Evolutionary conservation across 495 filamentous ascomycete genomes (phyloP), one percentile per base, ranked within the genome.

Genomic region (Terfezia boudieri): DNA sequence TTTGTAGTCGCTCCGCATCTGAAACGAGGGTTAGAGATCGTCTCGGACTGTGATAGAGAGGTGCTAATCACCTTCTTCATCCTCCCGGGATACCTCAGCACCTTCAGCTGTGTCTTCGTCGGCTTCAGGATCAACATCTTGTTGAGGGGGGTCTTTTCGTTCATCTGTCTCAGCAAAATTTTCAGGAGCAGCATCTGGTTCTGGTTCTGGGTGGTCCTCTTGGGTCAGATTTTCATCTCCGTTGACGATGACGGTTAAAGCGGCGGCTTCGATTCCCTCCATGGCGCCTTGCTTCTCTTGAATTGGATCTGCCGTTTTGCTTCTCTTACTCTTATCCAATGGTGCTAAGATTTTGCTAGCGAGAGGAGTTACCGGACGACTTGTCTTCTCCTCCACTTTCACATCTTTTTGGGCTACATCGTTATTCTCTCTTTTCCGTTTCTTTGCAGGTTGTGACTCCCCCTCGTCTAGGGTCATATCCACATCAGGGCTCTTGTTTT

Each of bases 61-160:
- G 22, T 36, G 49, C 26, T 32, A 70, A 81, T 67, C 75, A 88
- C 83, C 70, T 67, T 86, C 84, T 80, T 93, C 86, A 61, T 82
- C 78, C 57, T 70, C 77, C 51, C 71, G 69, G 7, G 69, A 68
- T 49, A 67, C 69, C 56, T 79, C 79, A 22, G 68, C 70, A 57
- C 74, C 72, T 51, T 75, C 74, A 36, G 56, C 52, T 53, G 57
- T 54, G 17, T 65, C 59, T 46, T 64, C 61, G 37, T 64, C 61
- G 26, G 6, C 22, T 7, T 51, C 49, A 5, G 49, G 16, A 16
- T 51, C 49, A 12, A 12, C n/a, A 17, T 51, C 49, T 17, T 17
- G n/a, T 5, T 4, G 0, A 2, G 49, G 23, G 6, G 5, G n/a
- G 4, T n/a, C 53, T 52, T 64, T 58, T 43, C 52, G 38, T 48